Evolutionary conservation across 1,139 yeast genomes (phyloP), one percentile per base, ranked within the genome.

Genomic region (Nadsonia starkeyi-henricii): DNA sequence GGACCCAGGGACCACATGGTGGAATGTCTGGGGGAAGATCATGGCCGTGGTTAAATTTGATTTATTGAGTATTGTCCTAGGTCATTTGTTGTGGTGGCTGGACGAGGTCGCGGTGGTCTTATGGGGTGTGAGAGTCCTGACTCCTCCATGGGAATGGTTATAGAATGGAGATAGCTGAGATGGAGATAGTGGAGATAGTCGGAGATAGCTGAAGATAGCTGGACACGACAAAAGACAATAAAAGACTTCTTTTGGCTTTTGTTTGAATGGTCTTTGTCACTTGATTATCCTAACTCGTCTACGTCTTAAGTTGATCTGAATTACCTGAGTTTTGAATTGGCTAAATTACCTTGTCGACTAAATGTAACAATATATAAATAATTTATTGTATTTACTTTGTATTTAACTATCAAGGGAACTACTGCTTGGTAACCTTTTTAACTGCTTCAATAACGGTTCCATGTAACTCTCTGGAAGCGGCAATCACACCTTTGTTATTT

Each of bases 401-500:
- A n/a, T 46, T 69, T 67, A 20, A n/a, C n/a, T n/a, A n/a, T n/a
- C n/a, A n/a, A n/a, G 12, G 30, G 9, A 12, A 26, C 12, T 33
- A 9, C 17, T 33, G 39, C 4, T 15, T 33, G 17, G 39, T 33
- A 15, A 33, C 12, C 39, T 33, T 8, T 15, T 33, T 33, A 4
- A 88, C 83, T 1, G 83, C 80, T 13, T 66, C 67, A 42, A 88
- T 78, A 1, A 88, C 85, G 43, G 68, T 61, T 1, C 71, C 65
- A 58, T 85, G 94, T 43, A 83, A 68, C 19, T 70, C 69, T 45
- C 73, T 73, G 53, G 81, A 74, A n/a, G 93, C 81, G 12, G 97
- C 98, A 61, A 93, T 80, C 26, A 93, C 91, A 47, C 99, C 99
- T 65, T 85, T 81, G 50, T 94, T 85, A 42, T 59, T 54, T 49